Percentiles rank a stretch among this genome's conserved stretches.
Evolutionary conservation across 2,329 filamentous ascomycete genomes (phyloP).

Genomic region (Alternaria hordeiaustralica): DNA sequence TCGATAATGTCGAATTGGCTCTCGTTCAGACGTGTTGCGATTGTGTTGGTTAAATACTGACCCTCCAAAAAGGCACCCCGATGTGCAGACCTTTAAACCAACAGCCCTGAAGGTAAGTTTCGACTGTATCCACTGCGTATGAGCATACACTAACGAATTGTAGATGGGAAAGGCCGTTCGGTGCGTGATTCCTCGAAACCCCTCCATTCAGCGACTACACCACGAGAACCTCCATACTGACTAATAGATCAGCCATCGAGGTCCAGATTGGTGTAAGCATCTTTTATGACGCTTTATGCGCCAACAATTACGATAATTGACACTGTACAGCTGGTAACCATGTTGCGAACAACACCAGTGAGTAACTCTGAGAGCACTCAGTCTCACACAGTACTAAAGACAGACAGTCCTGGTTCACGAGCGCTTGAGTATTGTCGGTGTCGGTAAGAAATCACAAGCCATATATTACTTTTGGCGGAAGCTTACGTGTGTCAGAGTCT

Average conservation of each 20-base stretch:
- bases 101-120: conserved; percentile 68
- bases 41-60: neutral
- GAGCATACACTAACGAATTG: neutral
- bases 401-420: conserved; percentile 83
- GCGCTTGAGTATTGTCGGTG: conserved; percentile 94
- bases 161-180: conserved; percentile 59
- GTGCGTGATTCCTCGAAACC: conserved; percentile 4
- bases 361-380: conserved; percentile 13
- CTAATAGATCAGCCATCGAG: conserved; percentile 68
- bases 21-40: conserved; percentile 8
- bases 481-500: conserved; percentile 68
- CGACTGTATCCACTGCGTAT: neutral
- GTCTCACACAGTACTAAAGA: conserved; percentile 28
- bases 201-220: neutral
- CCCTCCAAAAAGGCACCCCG: conserved; percentile 67
- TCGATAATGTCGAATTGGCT: conserved; percentile 11
- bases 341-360: conserved; percentile 90
- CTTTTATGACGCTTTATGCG: conserved; percentile 31
- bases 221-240: neutral
- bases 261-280: conserved; percentile 95
- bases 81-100: conserved; percentile 96
- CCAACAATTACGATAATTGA: conserved; percentile 40
- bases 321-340: conserved; percentile 77
- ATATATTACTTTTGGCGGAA: conserved; percentile 2
- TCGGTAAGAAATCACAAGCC: conserved; percentile 68